These are phyloP conservation scores for Spathaspora sp. DNA, from an alignment of 805 yeast genomes.

Conservation along the genomic window DNA sequence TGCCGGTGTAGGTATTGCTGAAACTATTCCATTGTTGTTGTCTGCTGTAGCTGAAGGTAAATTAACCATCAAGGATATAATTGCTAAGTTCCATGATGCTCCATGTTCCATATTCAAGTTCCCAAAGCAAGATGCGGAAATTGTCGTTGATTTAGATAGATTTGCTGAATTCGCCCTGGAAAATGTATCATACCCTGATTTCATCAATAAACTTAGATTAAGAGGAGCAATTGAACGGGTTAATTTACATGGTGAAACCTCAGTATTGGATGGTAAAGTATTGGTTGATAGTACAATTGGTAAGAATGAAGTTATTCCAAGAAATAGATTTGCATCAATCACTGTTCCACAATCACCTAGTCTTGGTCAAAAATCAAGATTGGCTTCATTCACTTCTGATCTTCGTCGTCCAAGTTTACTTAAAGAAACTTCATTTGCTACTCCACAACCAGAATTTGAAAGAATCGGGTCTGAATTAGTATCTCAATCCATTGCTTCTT, in stretches of 20 bases:
- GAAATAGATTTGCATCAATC: slow-evolving; percentile 40
- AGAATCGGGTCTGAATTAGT: slow-evolving; percentile 63
- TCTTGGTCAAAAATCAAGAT: slow-evolving; percentile 23
- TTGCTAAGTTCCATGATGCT: slow-evolving; percentile 68
- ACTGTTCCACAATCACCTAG: slow-evolving; percentile 38
- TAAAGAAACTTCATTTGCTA: slow-evolving; percentile 22
- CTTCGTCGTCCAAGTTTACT: slow-evolving; percentile 34
- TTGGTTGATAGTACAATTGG: slow-evolving; percentile 62
- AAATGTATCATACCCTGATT: slow-evolving; percentile 21
- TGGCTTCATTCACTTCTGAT: slow-evolving; percentile 27
- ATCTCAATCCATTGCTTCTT: slow-evolving; percentile 68
- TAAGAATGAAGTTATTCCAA: slow-evolving; percentile 45
- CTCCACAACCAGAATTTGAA: slow-evolving; percentile 42
- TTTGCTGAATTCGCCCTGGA: slow-evolving; percentile 31
- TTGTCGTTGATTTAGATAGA: slow-evolving; percentile 85
- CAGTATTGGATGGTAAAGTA: slow-evolving; percentile 78
- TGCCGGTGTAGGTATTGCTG: slow-evolving; percentile 69
- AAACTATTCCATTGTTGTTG: slow-evolving; percentile 76
- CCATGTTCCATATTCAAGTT: slow-evolving; percentile 82
- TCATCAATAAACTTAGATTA: slow-evolving; percentile 34
- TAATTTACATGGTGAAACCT: slow-evolving; percentile 70
- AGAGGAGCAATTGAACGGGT: slow-evolving; percentile 90
- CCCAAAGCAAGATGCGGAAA: slow-evolving; percentile 72
- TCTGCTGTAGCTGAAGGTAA: slow-evolving; percentile 74
- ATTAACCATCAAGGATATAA: slow-evolving; percentile 69